A percentile compares a stretch with the other conserved stretches of the same genome.
These are phyloP conservation scores for Trametes elegans DNA, from an alignment of 768 basidiomycete genomes.

Conservation along the genomic window DNA sequence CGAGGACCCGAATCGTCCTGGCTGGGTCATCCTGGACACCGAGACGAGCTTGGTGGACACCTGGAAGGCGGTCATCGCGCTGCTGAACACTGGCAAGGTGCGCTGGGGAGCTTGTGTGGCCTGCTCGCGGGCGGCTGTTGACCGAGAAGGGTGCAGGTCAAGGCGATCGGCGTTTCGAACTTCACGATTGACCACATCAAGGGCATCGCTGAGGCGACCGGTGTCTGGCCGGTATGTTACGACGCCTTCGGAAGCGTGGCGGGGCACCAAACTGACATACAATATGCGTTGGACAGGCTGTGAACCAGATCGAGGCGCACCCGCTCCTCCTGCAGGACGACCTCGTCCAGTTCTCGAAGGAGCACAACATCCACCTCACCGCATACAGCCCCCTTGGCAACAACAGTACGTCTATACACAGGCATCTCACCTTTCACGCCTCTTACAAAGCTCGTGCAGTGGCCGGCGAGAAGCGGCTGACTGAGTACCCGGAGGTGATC, in stretches of 20 bases:
- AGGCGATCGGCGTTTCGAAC: slow-evolving; percentile 80
- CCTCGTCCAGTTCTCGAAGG: slow-evolving; percentile 65
- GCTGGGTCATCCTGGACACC: slow-evolving; percentile 54
- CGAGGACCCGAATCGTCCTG: slow-evolving; percentile 40
- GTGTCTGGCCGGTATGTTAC: slow-evolving; percentile 61
- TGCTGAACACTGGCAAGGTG: slow-evolving; percentile 69
- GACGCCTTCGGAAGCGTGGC: too few relatives aligned
- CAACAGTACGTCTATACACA: slow-evolving; percentile 50
- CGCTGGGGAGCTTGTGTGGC: not conserved
- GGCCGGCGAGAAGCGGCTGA: slow-evolving; percentile 60
- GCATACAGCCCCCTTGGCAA: slow-evolving; percentile 76
- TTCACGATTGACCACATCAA: slow-evolving; percentile 66
- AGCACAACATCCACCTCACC: slow-evolving; percentile 69
- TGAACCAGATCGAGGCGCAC: slow-evolving; percentile 84
- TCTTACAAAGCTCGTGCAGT: slow-evolving; percentile 38
- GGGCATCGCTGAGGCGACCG: slow-evolving; percentile 66
- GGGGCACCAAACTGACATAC: too few relatives aligned
- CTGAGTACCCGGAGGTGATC: slow-evolving; percentile 60
- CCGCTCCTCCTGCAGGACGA: slow-evolving; percentile 76
- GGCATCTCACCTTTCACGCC: not conserved
- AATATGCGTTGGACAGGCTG: slow-evolving; percentile 36
- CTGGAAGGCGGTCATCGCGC: slow-evolving; percentile 76
- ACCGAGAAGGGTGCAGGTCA: slow-evolving; percentile 42
- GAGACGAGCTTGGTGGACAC: slow-evolving; percentile 69
- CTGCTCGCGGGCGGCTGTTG: not conserved